Evolutionary conservation across 352 stramenopile genomes (phyloP).

Genomic region (Phytophthora macrochlamydospora): DNA sequence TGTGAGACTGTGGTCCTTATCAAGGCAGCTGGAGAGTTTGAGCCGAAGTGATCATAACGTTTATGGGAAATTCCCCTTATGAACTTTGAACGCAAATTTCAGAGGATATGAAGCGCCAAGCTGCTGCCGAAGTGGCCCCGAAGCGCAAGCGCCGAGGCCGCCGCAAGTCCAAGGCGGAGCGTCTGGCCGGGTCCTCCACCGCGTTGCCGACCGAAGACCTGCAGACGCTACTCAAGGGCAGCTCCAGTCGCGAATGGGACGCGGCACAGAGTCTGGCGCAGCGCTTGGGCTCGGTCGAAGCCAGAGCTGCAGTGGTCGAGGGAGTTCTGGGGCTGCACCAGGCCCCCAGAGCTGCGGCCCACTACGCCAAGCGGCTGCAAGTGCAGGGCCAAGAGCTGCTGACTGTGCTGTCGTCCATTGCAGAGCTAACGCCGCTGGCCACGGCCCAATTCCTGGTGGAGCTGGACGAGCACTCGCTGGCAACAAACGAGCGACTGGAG

Average conservation of each 20-base stretch:
- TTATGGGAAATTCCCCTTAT: too few species aligned
- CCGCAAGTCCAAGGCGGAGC: slow-evolving; percentile 60
- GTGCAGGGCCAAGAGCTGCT: slow-evolving; percentile 41
- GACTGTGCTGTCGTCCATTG: slow-evolving; percentile 5
- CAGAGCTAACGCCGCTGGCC: slow-evolving; percentile 32
- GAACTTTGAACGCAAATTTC: too few species aligned
- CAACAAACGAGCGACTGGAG: slow-evolving; percentile 40
- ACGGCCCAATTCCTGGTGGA: slow-evolving; percentile 69
- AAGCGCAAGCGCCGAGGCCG: slow-evolving; percentile 38
- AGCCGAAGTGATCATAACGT: too few species aligned
- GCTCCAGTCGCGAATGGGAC: slow-evolving; percentile 63
- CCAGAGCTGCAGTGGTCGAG: slow-evolving; percentile 42
- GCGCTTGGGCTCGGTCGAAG: slow-evolving; percentile 39
- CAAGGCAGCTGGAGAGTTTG: too few species aligned
- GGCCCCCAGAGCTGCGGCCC: slow-evolving; percentile 56
- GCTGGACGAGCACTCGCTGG: slow-evolving; percentile 36
- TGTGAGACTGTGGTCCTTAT: too few species aligned
- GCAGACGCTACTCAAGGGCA: slow-evolving; percentile 26
- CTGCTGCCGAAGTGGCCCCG: not conserved
- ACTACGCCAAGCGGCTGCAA: slow-evolving; percentile 69
- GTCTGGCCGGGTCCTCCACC: slow-evolving; percentile 29
- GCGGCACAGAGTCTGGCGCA: slow-evolving; percentile 58
- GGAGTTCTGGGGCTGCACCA: slow-evolving; percentile 43
- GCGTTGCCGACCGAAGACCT: slow-evolving; percentile 20
- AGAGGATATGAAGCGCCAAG: slow-evolving; percentile 23